Evolutionary conservation across 2,329 filamentous ascomycete genomes (phyloP), one percentile per base, ranked within the genome.

Genomic region (Emericellopsis cladophorae): DNA sequence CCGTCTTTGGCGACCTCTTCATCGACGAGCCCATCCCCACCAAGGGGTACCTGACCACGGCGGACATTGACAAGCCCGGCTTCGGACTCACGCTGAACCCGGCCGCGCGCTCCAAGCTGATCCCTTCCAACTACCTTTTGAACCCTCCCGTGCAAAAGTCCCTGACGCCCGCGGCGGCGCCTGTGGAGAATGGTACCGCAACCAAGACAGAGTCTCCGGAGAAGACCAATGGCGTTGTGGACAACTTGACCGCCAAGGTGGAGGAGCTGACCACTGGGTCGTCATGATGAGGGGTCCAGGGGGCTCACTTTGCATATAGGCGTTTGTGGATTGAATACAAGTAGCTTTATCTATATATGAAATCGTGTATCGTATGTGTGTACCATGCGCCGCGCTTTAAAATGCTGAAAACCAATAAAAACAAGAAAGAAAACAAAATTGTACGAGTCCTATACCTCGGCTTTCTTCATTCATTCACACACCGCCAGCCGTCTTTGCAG

Each of bases 1-100:
- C 89, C 2, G 89, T 95, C 7, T 95, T 95, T 60, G 89, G 89
- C 31, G 84, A 94, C 51, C 68, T 95, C 40, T 95, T 95, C 63
- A 54, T 84, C 31, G 88, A 95, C 59, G 89, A 95, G 66, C 88
- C 88, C 5, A 90, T 95, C 45, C 88, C 88, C 2, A 76, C 70
- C 11, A 81, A 87, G 51, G 89, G 89, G 1, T 93, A 78, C 60
- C 69, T 95, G 39, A 84, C 87, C 46, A 74, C 87, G 4, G 76
- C 78, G 15, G 78, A 85, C 42, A 70, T 95, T 42, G 86, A 95
- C 58, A 88, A 83, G 68, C 89, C 89, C 5, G 89, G 89, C 0
- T 95, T 95, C 54, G 89, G 89, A 5, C 69, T 95, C 39, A 88
- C 89, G 44, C 62, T 95, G 43, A 95, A 92, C 60, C 86, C 86